A percentile compares a stretch with the other conserved stretches of the same genome.
These are phyloP conservation scores for Paramarasmius palmivorus DNA, from an alignment of 1,284 basidiomycete genomes.

Conservation along the genomic window DNA sequence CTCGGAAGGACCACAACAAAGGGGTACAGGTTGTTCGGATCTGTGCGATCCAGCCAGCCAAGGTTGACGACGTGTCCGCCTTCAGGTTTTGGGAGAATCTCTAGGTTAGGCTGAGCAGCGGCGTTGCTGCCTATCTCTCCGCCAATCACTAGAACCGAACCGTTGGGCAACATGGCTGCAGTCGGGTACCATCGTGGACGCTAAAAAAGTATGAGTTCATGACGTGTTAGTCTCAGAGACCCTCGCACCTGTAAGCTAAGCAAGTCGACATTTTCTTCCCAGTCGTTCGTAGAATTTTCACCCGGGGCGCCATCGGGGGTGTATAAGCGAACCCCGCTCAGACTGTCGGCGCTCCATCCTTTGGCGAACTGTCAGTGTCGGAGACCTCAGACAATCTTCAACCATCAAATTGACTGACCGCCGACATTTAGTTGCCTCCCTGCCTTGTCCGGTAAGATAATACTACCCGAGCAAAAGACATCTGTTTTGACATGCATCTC, in stretches of 20 bases:
- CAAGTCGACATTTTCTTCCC: slow-evolving; percentile 59
- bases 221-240: not conserved
- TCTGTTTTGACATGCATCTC: slow-evolving; percentile 73
- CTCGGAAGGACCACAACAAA: slow-evolving; percentile 73
- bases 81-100: slow-evolving; percentile 49
- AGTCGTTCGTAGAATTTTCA: slow-evolving; percentile 64
- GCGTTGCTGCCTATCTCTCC: slow-evolving; percentile 73
- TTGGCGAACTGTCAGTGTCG: no score
- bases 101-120: slow-evolving; percentile 61
- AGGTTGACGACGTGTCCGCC: slow-evolving; percentile 42
- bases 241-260: slow-evolving; percentile 50
- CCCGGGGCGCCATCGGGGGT: slow-evolving; percentile 58
- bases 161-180: slow-evolving; percentile 64
- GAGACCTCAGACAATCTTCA: no score
- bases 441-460: slow-evolving; percentile 72
- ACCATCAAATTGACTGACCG: no score
- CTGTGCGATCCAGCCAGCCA: slow-evolving; percentile 53
- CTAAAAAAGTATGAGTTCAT: slow-evolving; percentile 36
- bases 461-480: slow-evolving; percentile 72
- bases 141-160: slow-evolving; percentile 70
- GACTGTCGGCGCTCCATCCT: slow-evolving; percentile 56
- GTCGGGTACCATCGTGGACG: slow-evolving; percentile 74
- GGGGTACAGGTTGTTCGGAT: slow-evolving; percentile 77
- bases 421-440: slow-evolving; percentile 71
- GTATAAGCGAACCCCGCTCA: slow-evolving; percentile 67